Evolutionary conservation across 805 yeast species (phyloP), one percentile per base, ranked within the genome.

Genomic region (Sugiyamaella lignohabitans): DNA sequence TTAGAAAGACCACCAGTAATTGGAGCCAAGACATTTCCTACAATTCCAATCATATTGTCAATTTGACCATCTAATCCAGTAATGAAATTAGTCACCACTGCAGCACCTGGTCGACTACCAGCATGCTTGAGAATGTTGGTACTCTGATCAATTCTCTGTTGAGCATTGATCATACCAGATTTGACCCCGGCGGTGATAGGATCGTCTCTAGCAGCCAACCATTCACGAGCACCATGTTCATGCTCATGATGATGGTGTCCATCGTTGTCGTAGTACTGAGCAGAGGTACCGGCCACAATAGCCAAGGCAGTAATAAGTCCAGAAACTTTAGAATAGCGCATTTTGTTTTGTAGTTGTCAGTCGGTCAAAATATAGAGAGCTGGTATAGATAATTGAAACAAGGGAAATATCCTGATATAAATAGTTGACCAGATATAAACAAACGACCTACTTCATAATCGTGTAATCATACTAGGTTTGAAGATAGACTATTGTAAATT

Each of bases 1-100:
- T 54, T 51, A 14, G 61, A 45, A 20, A 53, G 35, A 19, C 66
- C 64, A 5, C 47, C 48, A 20, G 63, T 57, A n/a, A 55, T 11
- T 8, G 58, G 55, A 16, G 50, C 49, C n/a, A 53, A 45, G n/a
- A 51, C 53, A 35, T 41, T 41, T 27, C 51, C 47, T 29, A 53
- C 46, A 23, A 54, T 47, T 19, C 59, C 59, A 37, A 55, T 43
- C 34, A 50, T 34, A 38, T 53, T 54, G 35, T 56, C 59, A 36
- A 54, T 53, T 36, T 56, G 58, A 17, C 55, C 56, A 45, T 54
- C 58, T 17, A 53, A 40, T 17, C 57, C 58, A 40, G 56, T 43
- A n/a, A 56, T 51, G 34, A 48, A 40, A 43, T 53, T 51, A 16
- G 48, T 50, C 11, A 53, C 11, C 14, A 47, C 55, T n/a, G 49